Conservation (phyloP, 2,329 filamentous ascomycete genomes). For the Phaeophleospora eucalypticola region DNA sequence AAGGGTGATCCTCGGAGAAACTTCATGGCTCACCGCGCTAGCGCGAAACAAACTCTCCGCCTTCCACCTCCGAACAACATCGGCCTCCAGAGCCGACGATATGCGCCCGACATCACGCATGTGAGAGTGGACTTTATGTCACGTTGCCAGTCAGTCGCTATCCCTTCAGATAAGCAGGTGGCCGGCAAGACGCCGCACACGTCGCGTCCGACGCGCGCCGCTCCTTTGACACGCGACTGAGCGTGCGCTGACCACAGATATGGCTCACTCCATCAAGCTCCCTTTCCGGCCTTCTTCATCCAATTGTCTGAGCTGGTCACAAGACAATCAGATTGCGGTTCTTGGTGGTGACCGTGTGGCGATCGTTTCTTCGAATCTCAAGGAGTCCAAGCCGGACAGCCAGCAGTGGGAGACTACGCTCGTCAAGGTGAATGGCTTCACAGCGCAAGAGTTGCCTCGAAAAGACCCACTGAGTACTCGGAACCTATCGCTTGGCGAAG, state of each 20-base stretch:
- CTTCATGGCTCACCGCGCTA: not conserved
- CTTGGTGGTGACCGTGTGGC: slow-evolving; percentile 54
- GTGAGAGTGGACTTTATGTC: too few species aligned
- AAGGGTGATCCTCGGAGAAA: not conserved
- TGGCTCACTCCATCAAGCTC: slow-evolving; percentile 21
- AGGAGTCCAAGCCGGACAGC: slow-evolving; percentile 26
- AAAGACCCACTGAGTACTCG: slow-evolving; percentile 45
- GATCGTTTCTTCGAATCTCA: slow-evolving; percentile 38
- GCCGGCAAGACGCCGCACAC: not conserved
- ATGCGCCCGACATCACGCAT: not conserved
- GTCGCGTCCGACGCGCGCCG: slow-evolving; percentile 12
- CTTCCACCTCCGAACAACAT: not conserved
- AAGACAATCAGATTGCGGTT: slow-evolving; percentile 55
- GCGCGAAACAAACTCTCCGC: not conserved
- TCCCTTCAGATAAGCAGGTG: not conserved
- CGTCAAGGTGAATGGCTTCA: slow-evolving; percentile 52
- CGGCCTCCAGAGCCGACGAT: not conserved
- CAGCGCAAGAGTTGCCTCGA: slow-evolving; percentile 44
- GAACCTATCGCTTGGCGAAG: slow-evolving; percentile 55
- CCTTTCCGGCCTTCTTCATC: slow-evolving; percentile 49
- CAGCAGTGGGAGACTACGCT: slow-evolving; percentile 34
- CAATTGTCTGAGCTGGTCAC: slow-evolving; percentile 56
- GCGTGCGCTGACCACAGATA: slow-evolving; percentile 7
- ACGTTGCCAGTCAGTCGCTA: not conserved
- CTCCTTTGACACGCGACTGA: not conserved